These are phyloP conservation scores for Microbotryum silenes-acaulis DNA, from an alignment of 1,284 basidiomycete species.

Conservation along the genomic window DNA sequence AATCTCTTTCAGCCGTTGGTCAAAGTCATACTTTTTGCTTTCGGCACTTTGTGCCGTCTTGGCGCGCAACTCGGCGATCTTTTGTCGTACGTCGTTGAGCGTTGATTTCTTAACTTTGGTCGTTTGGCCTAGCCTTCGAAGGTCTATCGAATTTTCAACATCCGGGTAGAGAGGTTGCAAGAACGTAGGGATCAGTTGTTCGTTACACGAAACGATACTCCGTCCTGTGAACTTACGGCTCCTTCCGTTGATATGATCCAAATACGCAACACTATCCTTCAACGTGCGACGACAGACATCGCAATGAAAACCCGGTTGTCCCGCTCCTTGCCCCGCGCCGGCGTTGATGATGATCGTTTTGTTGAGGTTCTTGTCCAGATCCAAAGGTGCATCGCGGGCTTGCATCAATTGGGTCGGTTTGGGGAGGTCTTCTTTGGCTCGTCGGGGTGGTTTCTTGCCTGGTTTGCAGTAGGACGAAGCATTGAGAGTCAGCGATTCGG, in stretches of 20 bases:
- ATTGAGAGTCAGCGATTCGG: neutral
- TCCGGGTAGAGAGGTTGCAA: neutral
- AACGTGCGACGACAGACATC: slow-evolving; percentile 82
- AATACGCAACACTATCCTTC: slow-evolving; percentile 85
- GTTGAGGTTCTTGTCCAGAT: slow-evolving; percentile 80
- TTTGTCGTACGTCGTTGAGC: slow-evolving; percentile 78
- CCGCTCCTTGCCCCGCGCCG: slow-evolving; percentile 59
- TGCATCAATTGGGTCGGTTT: slow-evolving; percentile 86
- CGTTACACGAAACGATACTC: neutral
- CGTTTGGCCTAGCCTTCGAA: slow-evolving; percentile 85
- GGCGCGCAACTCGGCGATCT: slow-evolving; percentile 79
- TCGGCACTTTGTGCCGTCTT: slow-evolving; percentile 68
- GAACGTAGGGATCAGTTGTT: neutral
- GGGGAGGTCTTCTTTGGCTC: slow-evolving; percentile 64
- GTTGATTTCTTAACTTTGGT: slow-evolving; percentile 86
- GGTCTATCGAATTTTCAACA: slow-evolving; percentile 51
- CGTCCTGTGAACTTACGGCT: slow-evolving; percentile 59
- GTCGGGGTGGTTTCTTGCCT: slow-evolving; percentile 20
- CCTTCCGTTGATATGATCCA: slow-evolving; percentile 93
- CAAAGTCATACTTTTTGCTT: slow-evolving; percentile 87
- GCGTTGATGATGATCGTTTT: slow-evolving; percentile 89
- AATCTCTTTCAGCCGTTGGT: slow-evolving; percentile 74
- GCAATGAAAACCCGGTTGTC: slow-evolving; percentile 86
- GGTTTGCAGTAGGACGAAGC: neutral
- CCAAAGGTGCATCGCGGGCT: slow-evolving; percentile 67